Base-by-base conservation (phyloP, 2,329 filamentous ascomycete species). In the Nigrospora oryzae region DNA sequence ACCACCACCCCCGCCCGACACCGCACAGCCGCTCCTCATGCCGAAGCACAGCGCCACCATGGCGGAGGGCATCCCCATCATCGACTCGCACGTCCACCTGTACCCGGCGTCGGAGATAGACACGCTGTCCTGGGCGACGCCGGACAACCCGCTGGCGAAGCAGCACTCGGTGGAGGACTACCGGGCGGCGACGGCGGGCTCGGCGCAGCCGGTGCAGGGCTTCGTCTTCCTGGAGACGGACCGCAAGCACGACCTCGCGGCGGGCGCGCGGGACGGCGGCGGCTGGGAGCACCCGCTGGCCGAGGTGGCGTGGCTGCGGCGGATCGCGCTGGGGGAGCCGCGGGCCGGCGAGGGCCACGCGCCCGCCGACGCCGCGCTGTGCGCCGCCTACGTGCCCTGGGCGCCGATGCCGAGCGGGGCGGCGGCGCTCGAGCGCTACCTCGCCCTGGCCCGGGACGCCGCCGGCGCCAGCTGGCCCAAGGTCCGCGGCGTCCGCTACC, bases 61-160 rank as follows among this genome's bases (percentile, higher is more conserved):
- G 59, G 53, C 57, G 14, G 42, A 52, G 34, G 51, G 59, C 55
- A 66, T 74, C 62, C 78, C 73, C 56, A 83, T 95, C 59, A 80
- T 96, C 64, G 90, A 96, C 70, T 84, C 88, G 35, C 91, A 96
- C 71, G 84, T 96, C 65, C 90, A 96, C 68, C 81, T 96, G 58
- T 95, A 81, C 71, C 86, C 88, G 38, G 64, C 70, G 38, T 75
- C 77, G 43, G 85, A 91, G 56, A 60, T 85, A 43, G 59, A 73
- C 44, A 75, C 77, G 35, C 77, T 94, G 50, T 68, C 77, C 46
- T 95, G 89, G 89, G 78, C 79, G 66, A 74, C 63, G 4, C 67
- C 78, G 5, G 67, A 71, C 39, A 65, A 74, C 57, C 72, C 79
- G 5, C 71, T 94, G 42, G 72, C 77, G 41, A 74, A 74, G 42